Evolutionary conservation across 371 early-diverging fungal genomes (phyloP), one percentile per base, ranked within the genome.

Genomic region (Paraphysoderma sedebokerense): DNA sequence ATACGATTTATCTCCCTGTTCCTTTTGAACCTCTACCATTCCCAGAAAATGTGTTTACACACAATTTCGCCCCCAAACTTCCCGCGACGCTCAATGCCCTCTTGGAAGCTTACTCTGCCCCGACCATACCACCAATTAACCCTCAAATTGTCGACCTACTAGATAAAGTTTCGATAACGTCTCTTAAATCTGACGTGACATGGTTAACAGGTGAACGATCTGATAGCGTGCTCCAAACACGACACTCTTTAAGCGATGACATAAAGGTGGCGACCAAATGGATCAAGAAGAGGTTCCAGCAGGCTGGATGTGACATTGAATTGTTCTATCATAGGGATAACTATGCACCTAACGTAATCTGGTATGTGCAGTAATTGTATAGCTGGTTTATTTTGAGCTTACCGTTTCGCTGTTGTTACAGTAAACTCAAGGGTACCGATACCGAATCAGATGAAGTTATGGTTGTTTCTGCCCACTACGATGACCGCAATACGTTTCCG

Each of bases 391-490:
- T 40, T 9, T 27, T 4, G n/a, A 13, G 15, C 13, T 38, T 23
- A 20, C 27, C 30, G 23, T n/a, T 26, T 23, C 29, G 17, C 24
- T 13, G 0, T 22, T 9, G 20, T 19, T 23, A 23, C 27, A 62
- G 62, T 49, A 60, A 47, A 8, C 55, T 63, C 46, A 50, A 46
- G 33, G 63, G 63, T 20, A 60, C 60, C 17, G 54, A 58, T 29
- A 32, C 48, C 33, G 58, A n/a, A n/a, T n/a, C 63, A 2, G 45
- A 56, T 23, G 61, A 63, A 46, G 54, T 51, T 36, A 58, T 60
- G 46, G 57, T 63, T 31, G 39, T 63, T 39, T 61, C 61, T 15
- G 64, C 64, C 0, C 64, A 63, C 52, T 54, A 59, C 35, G 64
- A 63, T 38, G 46, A 48, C 23, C 59, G 61, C 8, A 59, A 59